phyloP scores from a whole-genome alignment of 352 stramenopile genomes.

The Phytophthora fragariaefolia region DNA sequence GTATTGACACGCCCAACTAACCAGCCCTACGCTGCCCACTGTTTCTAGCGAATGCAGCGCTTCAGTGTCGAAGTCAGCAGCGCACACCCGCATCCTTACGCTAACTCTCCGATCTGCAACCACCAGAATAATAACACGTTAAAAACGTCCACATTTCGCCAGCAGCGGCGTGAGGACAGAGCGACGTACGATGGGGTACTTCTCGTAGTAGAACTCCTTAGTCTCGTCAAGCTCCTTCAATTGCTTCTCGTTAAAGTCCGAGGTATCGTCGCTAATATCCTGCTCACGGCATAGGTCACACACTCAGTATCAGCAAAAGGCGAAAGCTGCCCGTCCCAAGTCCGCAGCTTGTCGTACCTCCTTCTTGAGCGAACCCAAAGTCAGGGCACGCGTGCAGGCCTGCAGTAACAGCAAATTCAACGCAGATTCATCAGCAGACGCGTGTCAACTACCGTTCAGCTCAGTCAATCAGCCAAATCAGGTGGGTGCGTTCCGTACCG shows the following conservation, averaged over 20 bases:
- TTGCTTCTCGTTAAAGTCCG: conserved; percentile 72
- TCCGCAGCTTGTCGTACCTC: conserved; percentile 41
- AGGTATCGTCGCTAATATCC: conserved; percentile 78
- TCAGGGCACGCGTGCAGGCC: conserved; percentile 78
- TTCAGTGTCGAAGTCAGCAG: conserved; percentile 9
- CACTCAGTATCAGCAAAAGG: background rate
- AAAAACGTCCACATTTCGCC: background rate
- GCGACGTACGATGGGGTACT: conserved; percentile 82
- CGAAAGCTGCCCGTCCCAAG: background rate
- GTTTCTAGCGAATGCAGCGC: conserved; percentile 20
- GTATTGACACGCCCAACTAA: conserved; percentile 7
- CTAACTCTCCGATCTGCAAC: conserved; percentile 60
- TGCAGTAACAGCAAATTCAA: conserved; percentile 24
- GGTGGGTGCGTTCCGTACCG: conserved; percentile 31
- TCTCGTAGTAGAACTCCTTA: conserved; percentile 83
- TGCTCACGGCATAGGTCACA: conserved; percentile 18
- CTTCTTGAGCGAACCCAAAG: conserved; percentile 73
- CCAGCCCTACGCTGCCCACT: background rate
- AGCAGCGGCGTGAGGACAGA: background rate
- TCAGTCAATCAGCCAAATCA: conserved; percentile 5
- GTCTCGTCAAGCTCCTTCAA: conserved; percentile 68
- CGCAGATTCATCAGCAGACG: background rate
- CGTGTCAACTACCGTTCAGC: conserved; percentile 14
- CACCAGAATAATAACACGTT: conserved; percentile 8
- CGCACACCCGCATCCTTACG: conserved; percentile 15